Evolutionary conservation across 2,329 filamentous ascomycete species (phyloP).

Genomic region (Fusarium concolor): DNA sequence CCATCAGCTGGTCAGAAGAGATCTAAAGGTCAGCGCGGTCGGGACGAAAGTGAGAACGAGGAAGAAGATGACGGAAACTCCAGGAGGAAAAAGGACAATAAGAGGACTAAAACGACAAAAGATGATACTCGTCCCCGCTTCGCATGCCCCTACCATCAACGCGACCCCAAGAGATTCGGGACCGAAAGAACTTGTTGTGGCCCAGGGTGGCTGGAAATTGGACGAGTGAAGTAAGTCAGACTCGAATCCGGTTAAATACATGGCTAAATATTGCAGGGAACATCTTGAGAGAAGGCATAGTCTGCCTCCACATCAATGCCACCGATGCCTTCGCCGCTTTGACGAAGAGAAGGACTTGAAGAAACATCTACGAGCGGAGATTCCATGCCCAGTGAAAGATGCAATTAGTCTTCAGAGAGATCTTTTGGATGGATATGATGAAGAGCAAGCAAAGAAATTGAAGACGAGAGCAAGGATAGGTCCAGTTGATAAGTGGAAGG

Average conservation of each 20-base stretch:
- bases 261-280: constrained; percentile 31
- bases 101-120: constrained; percentile 53
- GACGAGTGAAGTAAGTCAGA: constrained; percentile 43
- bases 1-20: constrained; percentile 37
- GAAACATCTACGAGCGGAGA: constrained; percentile 35
- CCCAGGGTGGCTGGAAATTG: constrained; percentile 40
- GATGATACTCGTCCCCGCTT: constrained; percentile 46
- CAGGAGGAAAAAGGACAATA: constrained; percentile 50
- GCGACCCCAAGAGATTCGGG: constrained; percentile 46
- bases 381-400: constrained; percentile 38
- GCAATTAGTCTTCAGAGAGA: constrained; percentile 16
- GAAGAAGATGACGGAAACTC: constrained; percentile 47
- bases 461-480: constrained; percentile 18
- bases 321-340: constrained; percentile 37
- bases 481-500: constrained; percentile 33
- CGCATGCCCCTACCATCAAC: constrained; percentile 54
- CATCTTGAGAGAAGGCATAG: constrained; percentile 41
- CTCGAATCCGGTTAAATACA: neutral
- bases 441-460: constrained; percentile 38
- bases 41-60: constrained; percentile 46
- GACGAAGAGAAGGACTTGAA: constrained; percentile 34
- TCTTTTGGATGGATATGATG: constrained; percentile 40
- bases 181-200: constrained; percentile 40
- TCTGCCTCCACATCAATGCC: constrained; percentile 36
- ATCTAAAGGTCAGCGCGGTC: constrained; percentile 24